A percentile compares a stretch with the other conserved stretches of the same genome.
These are phyloP conservation scores for Boechera divaricarpa DNA, from an alignment of 345 rosid species.

Conservation along the genomic window DNA sequence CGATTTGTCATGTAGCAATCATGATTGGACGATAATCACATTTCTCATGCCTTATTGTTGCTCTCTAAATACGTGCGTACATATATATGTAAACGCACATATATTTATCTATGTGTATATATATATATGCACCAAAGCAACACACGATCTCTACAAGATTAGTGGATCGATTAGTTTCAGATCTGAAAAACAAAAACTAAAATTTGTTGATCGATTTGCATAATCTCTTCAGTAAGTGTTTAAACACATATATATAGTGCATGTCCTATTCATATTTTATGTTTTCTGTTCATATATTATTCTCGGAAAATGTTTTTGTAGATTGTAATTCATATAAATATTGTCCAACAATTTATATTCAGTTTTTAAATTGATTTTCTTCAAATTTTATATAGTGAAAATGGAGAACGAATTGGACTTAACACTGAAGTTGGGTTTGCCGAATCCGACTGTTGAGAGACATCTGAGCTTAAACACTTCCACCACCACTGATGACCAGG, in stretches of 20 bases:
- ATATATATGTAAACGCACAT: background rate
- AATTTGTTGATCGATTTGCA: conserved; percentile 15
- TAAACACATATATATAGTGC: conserved; percentile 15
- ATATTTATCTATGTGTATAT: conserved; percentile 14
- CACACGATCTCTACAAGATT: conserved; percentile 44
- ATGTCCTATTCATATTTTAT: conserved; percentile 8
- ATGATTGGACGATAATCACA: conserved; percentile 48
- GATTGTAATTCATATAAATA: background rate
- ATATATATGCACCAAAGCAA: conserved; percentile 36
- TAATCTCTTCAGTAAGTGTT: conserved; percentile 37
- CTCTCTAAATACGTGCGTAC: conserved; percentile 24
- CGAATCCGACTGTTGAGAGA: conserved; percentile 34
- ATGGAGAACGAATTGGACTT: conserved; percentile 40
- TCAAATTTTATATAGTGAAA: background rate
- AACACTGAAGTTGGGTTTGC: conserved; percentile 46
- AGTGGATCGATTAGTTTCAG: conserved; percentile 43
- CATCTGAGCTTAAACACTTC: conserved; percentile 29
- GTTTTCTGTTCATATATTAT: background rate
- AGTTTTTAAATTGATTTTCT: background rate
- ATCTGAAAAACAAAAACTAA: conserved; percentile 16
- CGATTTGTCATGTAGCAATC: conserved; percentile 48
- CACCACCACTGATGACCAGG: conserved; percentile 22
- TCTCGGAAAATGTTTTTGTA: background rate
- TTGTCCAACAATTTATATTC: background rate
- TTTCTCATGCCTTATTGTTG: conserved; percentile 44